Evolutionary conservation across 768 basidiomycete species (phyloP).

Genomic region (Cubamyces sp.): DNA sequence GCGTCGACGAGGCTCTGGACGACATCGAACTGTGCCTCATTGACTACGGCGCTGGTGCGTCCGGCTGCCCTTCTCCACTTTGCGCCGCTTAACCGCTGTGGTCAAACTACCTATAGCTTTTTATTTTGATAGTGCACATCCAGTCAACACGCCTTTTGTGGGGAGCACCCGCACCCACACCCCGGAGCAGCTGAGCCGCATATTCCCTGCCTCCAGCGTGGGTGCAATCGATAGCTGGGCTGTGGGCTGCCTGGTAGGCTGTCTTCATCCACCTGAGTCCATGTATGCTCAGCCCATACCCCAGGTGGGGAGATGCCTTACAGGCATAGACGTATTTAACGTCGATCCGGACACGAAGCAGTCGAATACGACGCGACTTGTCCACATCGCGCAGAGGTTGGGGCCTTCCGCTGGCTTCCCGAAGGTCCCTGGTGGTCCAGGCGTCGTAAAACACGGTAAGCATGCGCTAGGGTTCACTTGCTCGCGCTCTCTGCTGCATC

Average conservation of each 20-base stretch:
- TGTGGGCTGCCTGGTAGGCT: slow-evolving; percentile 24
- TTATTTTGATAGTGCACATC: slow-evolving; percentile 6
- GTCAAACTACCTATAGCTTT: no score
- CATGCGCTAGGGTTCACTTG: neutral
- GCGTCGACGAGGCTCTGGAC: slow-evolving; percentile 11
- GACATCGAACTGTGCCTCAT: slow-evolving; percentile 20
- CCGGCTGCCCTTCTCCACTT: neutral
- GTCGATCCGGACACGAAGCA: slow-evolving; percentile 5
- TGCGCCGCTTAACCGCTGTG: slow-evolving; percentile 21
- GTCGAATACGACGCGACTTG: no score
- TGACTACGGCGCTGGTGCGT: slow-evolving; percentile 22
- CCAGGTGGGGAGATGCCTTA: no score
- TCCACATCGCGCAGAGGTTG: slow-evolving; percentile 11
- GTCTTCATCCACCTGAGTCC: neutral
- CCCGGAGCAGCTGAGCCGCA: no score
- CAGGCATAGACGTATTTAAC: no score
- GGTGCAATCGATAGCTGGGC: slow-evolving; percentile 24
- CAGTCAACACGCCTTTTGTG: slow-evolving; percentile 23
- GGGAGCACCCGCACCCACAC: no score
- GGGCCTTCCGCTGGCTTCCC: slow-evolving; percentile 8
- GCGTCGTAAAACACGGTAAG: neutral
- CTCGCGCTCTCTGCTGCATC: no score
- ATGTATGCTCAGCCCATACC: neutral
- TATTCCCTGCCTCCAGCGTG: no score
- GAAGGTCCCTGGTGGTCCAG: slow-evolving; percentile 7